phyloP scores from a whole-genome alignment of 257 asterid species.

The Salvia splendens region DNA sequence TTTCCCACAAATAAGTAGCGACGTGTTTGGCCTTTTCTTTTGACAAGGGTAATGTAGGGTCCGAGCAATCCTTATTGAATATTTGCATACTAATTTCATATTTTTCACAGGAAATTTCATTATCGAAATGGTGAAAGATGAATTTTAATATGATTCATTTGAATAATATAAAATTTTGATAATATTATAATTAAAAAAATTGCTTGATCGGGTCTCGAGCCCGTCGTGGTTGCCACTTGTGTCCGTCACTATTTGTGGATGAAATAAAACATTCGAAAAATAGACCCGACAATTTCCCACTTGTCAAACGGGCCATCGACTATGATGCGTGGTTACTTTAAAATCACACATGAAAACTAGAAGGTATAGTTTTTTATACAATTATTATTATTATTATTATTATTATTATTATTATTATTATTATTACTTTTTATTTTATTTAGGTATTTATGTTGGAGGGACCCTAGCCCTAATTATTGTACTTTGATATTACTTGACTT shows the following conservation, averaged over 20 bases:
- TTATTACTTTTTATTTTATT: too few species aligned
- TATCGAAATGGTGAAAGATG: too few species aligned
- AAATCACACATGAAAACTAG: neutral
- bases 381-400: too few species aligned
- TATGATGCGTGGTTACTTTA: neutral
- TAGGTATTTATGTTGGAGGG: too few species aligned
- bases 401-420: too few species aligned
- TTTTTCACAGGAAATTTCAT: neutral
- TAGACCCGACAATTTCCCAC: constrained; percentile 18
- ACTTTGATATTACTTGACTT: too few species aligned
- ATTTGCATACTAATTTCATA: neutral
- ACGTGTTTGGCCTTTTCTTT: constrained; percentile 33
- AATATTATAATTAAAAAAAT: too few species aligned
- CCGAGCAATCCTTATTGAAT: neutral
- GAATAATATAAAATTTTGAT: too few species aligned
- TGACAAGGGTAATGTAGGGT: constrained; percentile 20
- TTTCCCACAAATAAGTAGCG: neutral
- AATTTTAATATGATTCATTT: too few species aligned
- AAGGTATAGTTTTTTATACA: neutral
- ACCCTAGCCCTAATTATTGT: too few species aligned
- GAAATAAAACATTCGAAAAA: constrained; percentile 18
- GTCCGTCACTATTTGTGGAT: neutral
- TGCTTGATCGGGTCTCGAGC: too few species aligned
- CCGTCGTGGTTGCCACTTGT: too few species aligned
- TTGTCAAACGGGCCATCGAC: constrained; percentile 28